Conservation (phyloP, 768 basidiomycete species). For the Trametes elegans region DNA sequence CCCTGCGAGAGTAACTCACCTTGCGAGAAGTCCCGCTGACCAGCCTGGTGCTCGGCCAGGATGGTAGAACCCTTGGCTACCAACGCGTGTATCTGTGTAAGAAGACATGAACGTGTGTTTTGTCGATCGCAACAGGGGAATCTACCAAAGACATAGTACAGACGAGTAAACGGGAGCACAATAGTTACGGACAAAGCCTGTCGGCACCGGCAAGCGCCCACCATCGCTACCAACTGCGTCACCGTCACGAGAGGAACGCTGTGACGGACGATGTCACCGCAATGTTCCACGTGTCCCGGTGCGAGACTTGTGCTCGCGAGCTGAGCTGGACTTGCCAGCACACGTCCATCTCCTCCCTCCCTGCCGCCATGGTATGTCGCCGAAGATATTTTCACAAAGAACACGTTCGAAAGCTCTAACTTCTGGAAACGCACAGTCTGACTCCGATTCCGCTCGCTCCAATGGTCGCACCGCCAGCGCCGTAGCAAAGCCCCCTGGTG, state of each 20-base stretch:
- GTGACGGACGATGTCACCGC: background rate
- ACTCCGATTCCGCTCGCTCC: slow-evolving; percentile 63
- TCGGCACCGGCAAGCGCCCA: background rate
- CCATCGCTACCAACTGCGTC: slow-evolving; percentile 11
- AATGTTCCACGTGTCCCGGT: slow-evolving; percentile 22
- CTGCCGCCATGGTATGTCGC: slow-evolving; percentile 35
- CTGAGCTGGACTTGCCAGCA: slow-evolving; percentile 25
- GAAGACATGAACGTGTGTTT: too few species aligned
- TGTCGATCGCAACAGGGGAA: too few species aligned
- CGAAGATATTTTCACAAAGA: background rate
- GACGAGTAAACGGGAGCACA: background rate
- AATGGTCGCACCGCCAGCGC: slow-evolving; percentile 36
- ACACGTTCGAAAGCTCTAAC: background rate
- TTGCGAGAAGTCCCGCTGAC: slow-evolving; percentile 85
- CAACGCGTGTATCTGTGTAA: slow-evolving; percentile 63
- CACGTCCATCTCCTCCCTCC: slow-evolving; percentile 20
- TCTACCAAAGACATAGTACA: slow-evolving; percentile 30
- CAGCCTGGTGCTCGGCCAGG: slow-evolving; percentile 83
- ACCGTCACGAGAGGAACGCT: slow-evolving; percentile 6
- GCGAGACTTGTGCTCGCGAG: slow-evolving; percentile 5
- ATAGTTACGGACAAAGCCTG: background rate
- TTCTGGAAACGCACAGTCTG: slow-evolving; percentile 63
- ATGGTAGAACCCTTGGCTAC: slow-evolving; percentile 77
- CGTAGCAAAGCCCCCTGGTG: slow-evolving; percentile 74
- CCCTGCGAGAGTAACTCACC: slow-evolving; percentile 41